phyloP scores from a whole-genome alignment of 2,329 filamentous ascomycete species.

The Colletotrichum scovillei region DNA sequence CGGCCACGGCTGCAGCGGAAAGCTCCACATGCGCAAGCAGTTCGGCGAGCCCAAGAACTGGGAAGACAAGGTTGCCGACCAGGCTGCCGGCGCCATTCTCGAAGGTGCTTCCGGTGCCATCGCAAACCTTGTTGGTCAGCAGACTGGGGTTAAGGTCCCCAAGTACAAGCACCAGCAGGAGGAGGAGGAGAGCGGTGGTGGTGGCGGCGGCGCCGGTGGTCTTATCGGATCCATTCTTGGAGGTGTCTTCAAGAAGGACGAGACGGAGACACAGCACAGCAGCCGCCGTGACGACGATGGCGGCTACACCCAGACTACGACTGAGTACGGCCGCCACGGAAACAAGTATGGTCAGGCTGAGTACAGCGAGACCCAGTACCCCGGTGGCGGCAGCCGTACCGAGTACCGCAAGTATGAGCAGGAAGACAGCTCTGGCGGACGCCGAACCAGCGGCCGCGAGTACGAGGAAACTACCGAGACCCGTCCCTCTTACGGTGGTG shows the following conservation, averaged over 20 bases:
- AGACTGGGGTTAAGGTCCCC: conserved; percentile 56
- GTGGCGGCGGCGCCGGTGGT: conserved; percentile 74
- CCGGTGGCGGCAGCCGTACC: conserved; percentile 65
- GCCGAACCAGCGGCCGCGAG: conserved; percentile 60
- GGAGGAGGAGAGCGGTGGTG: conserved; percentile 58
- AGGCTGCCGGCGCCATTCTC: conserved; percentile 67
- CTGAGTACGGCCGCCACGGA: conserved; percentile 69
- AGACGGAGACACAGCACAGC: conserved; percentile 65
- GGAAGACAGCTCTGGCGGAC: conserved; percentile 53
- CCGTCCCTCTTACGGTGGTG: conserved; percentile 60
- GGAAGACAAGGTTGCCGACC: conserved; percentile 67
- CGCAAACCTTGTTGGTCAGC: conserved; percentile 57
- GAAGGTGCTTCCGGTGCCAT: conserved; percentile 66
- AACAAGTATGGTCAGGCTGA: conserved; percentile 71
- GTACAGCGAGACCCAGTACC: conserved; percentile 68
- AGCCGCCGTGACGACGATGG: conserved; percentile 68
- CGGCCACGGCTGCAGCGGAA: conserved; percentile 84
- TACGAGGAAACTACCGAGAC: conserved; percentile 70
- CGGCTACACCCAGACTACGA: conserved; percentile 69
- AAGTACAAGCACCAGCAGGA: conserved; percentile 43
- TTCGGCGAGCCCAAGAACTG: conserved; percentile 60
- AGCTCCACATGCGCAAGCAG: conserved; percentile 81
- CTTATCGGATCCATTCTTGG: conserved; percentile 78
- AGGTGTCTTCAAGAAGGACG: conserved; percentile 65
- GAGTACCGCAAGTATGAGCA: conserved; percentile 74